A percentile compares a stretch with the other conserved stretches of the same genome.
Evolutionary conservation across 441 rosid genomes (phyloP).

Genomic region (Corymbia calophylla): DNA sequence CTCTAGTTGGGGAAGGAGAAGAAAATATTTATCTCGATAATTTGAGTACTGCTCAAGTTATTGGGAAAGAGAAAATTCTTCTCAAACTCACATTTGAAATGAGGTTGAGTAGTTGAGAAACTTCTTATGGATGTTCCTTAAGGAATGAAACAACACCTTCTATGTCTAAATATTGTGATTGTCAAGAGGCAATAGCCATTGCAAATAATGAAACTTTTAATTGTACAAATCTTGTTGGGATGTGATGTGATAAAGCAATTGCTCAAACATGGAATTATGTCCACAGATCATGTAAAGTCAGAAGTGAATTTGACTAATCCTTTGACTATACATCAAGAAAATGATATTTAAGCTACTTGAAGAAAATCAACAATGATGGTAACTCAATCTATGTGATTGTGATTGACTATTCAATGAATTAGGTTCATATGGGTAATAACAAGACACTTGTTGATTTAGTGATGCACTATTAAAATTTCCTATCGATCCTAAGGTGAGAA

Average conservation of each 20-base stretch:
- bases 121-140: neutral
- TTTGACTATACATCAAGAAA: neutral
- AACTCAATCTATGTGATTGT: neutral
- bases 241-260: neutral
- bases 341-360: too few species aligned
- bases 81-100: neutral
- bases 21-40: neutral
- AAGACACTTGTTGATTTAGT: neutral
- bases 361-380: neutral
- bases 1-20: neutral
- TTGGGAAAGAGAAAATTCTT: neutral
- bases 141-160: neutral
- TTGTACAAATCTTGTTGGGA: neutral
- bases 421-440: neutral
- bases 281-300: too few species aligned
- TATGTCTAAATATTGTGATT: neutral
- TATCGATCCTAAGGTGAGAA: neutral
- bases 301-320: neutral
- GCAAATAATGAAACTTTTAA: too few species aligned
- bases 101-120: neutral
- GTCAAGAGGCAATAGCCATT: neutral
- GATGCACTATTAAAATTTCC: neutral
- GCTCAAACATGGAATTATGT: neutral
- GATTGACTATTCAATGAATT: neutral
- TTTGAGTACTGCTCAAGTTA: neutral